phyloP scores from a whole-genome alignment of 1,284 basidiomycete species.

The Golubevia sp. region DNA sequence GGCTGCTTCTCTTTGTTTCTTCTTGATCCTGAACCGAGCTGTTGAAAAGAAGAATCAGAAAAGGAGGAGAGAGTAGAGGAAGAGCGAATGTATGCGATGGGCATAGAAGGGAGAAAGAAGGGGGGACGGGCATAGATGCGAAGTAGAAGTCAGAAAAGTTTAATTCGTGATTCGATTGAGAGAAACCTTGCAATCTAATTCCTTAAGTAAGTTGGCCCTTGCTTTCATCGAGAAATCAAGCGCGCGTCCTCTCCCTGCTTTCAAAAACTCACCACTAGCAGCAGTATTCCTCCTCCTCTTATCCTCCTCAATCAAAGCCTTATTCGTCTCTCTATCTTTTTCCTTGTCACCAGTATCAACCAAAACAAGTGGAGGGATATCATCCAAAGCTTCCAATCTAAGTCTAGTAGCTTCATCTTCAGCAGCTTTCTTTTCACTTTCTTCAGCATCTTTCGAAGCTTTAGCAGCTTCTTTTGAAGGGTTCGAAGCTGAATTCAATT shows the following conservation, averaged over 20 bases:
- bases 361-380: constrained; percentile 48
- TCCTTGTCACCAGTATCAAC: constrained; percentile 60
- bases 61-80: not conserved
- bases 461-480: not conserved
- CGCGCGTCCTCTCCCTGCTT: not conserved
- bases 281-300: constrained; percentile 94
- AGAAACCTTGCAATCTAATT: too few relatives aligned
- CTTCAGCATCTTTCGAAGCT: constrained; percentile 1
- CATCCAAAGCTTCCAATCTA: constrained; percentile 19
- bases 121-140: not conserved
- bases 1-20: constrained; percentile 95
- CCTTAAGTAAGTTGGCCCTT: too few relatives aligned
- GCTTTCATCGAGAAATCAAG: not conserved
- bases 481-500: not conserved
- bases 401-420: not conserved
- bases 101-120: not conserved
- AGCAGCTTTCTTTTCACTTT: not conserved
- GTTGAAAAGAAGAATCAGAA: constrained; percentile 2
- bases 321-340: constrained; percentile 63
- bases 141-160: not conserved
- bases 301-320: constrained; percentile 76
- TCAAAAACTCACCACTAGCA: constrained; percentile 67
- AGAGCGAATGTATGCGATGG: not conserved
- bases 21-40: constrained; percentile 96
- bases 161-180: not conserved